Base-by-base conservation (phyloP, 140 eudicot species). In the Anethum foeniculum region DNA sequence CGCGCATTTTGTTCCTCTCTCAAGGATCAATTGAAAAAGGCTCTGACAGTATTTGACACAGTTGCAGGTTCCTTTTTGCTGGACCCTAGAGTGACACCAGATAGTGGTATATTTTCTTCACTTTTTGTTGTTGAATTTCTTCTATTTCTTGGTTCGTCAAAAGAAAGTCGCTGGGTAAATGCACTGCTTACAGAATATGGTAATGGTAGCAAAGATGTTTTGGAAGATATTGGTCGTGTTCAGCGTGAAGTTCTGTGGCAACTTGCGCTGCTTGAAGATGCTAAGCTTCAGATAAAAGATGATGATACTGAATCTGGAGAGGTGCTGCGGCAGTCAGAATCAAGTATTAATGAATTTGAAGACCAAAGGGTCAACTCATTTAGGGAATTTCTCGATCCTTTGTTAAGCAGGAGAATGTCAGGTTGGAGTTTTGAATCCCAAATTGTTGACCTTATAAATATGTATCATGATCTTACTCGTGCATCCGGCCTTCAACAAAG, bases 221-320 rank as follows among this genome's bases (percentile, higher is more conserved):
- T 96, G 76, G 98, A 91, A 82, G 96, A 91, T 86, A 90, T 96
- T 82, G 98, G 99, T 2, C 80, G 90, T 16, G 84, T 91, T 54
- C 98, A 96, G 51, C 91, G 97, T n/a, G 97, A 93, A 85, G 82
- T 93, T 75, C 69, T 93, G 77, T 96, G 98, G 99, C 99, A 96
- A 87, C 85, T 96, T 75, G 90, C 98, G 48, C 85, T 93, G 39
- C 90, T 91, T 83, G 98, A 92, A 86, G 97, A 93, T 85, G 85
- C 90, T 1, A 91, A 93, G 86, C 79, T 84, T 80, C 93, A 90
- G 48, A 71, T 80, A 12, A 87, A 84, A 77, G 96, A 86, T 43
- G 90, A 82, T 30, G 75, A 12, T 51, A 79, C 85, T 72, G 84
- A 79, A 77, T 56, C 87, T 41, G 81, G 75, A 71, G 79, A 85